Evolutionary conservation across 2,329 filamentous ascomycete species (phyloP).

Genomic region (Ceratocystis ficicola): DNA sequence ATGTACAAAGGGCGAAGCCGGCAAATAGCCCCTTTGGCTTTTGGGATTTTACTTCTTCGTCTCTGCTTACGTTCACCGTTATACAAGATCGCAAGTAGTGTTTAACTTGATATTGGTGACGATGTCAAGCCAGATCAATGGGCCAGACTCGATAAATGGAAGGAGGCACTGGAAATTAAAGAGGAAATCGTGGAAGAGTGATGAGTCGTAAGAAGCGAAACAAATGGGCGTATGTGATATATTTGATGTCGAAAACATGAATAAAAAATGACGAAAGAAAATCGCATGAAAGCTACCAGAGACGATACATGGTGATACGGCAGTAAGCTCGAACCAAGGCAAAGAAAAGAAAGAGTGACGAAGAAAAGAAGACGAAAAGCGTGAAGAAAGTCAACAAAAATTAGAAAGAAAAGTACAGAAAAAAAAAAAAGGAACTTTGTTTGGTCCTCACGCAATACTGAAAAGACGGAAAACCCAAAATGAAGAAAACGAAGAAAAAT

Average conservation of each 20-base stretch:
- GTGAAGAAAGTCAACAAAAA: background rate
- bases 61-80: background rate
- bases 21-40: background rate
- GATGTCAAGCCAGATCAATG: constrained; percentile 29
- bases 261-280: constrained; percentile 21
- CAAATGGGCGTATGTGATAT: constrained; percentile 21
- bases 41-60: background rate
- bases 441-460: no score
- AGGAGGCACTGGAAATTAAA: constrained; percentile 29
- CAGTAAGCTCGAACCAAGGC: constrained; percentile 21
- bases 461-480: background rate
- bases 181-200: constrained; percentile 18
- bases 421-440: background rate
- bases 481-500: background rate
- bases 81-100: constrained; percentile 9
- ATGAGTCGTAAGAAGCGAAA: constrained; percentile 19
- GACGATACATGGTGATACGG: constrained; percentile 14
- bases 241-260: constrained; percentile 19
- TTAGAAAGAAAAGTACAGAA: constrained; percentile 1
- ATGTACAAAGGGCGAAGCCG: background rate
- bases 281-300: constrained; percentile 20
- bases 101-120: constrained; percentile 24
- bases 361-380: constrained; percentile 6
- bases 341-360: constrained; percentile 19
- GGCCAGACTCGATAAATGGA: constrained; percentile 37